Evolutionary conservation across 1,139 yeast genomes (phyloP).

Genomic region (Debaryomycetaceae sp.): DNA sequence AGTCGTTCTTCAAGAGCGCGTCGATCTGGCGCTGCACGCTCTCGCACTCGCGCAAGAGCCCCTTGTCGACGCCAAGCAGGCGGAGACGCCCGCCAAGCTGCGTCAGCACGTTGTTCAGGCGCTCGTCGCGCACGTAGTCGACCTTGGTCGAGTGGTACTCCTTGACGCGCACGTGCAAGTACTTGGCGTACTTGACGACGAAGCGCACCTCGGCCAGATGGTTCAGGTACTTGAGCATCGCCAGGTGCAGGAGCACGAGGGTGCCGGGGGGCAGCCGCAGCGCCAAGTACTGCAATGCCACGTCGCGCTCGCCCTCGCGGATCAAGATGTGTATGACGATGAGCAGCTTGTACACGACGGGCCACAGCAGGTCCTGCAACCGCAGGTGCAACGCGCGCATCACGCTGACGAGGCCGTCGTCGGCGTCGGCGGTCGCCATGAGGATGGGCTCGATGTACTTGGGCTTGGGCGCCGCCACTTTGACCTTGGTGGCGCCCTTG

Average conservation of each 20-base stretch:
- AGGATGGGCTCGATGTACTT: constrained; percentile 92
- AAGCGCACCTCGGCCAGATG: constrained; percentile 56
- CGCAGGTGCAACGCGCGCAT: constrained; percentile 60
- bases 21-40: constrained; percentile 80
- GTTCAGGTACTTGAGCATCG: constrained; percentile 23
- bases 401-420: constrained; percentile 38
- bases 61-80: constrained; percentile 66
- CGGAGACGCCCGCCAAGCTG: constrained; percentile 66
- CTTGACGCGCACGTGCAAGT: constrained; percentile 62
- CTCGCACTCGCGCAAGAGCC: constrained; percentile 78
- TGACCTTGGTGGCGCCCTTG: constrained; percentile 46
- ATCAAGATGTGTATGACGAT: constrained; percentile 87
- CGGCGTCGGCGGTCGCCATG: constrained; percentile 58
- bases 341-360: constrained; percentile 80
- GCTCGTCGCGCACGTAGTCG: constrained; percentile 76
- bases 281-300: constrained; percentile 61
- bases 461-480: constrained; percentile 96
- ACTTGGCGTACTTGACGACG: constrained; percentile 65
- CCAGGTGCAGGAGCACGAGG: constrained; percentile 2
- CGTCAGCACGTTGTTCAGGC: constrained; percentile 38
- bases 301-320: constrained; percentile 80
- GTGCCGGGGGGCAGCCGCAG: constrained; percentile 17
- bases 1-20: constrained; percentile 68
- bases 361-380: constrained; percentile 80
- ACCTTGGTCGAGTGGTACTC: constrained; percentile 62